Percentiles rank a stretch among this genome's conserved stretches.
phyloP scores from a whole-genome alignment of 2,329 filamentous ascomycete species.

The Diaporthe citri region DNA sequence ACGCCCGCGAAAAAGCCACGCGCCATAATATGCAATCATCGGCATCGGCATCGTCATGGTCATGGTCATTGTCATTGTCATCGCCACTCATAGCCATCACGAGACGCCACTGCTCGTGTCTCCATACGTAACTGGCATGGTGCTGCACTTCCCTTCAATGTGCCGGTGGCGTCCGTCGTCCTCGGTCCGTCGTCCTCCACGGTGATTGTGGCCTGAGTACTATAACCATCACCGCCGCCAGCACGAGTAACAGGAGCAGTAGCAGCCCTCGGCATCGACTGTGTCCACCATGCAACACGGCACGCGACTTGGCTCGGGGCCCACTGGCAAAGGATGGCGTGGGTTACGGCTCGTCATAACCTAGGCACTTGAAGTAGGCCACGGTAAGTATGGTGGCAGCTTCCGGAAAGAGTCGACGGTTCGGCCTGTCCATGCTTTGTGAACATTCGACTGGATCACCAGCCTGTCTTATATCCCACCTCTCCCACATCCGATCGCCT shows the following conservation, averaged over 20 bases:
- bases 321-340: not conserved
- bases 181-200: not conserved
- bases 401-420: not conserved
- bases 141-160: not conserved
- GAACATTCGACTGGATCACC: slow-evolving; percentile 9
- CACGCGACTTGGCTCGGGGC: not conserved
- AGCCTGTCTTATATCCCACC: slow-evolving; percentile 17
- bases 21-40: not conserved
- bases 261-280: not conserved
- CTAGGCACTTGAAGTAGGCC: not conserved
- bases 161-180: not conserved
- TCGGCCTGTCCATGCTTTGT: not conserved
- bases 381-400: not conserved
- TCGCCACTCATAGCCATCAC: slow-evolving; percentile 12
- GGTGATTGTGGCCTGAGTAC: not conserved
- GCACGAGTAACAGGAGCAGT: not conserved
- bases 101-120: slow-evolving; percentile 12
- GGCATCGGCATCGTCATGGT: not conserved
- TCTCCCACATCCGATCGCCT: not conserved
- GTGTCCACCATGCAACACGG: not conserved
- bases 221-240: not conserved
- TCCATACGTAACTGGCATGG: not conserved
- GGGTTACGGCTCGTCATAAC: not conserved
- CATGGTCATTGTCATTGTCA: not conserved
- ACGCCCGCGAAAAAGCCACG: not conserved